These are phyloP conservation scores for Aspergillus spinulosporus DNA, from an alignment of 2,329 filamentous ascomycete genomes.

Conservation along the genomic window DNA sequence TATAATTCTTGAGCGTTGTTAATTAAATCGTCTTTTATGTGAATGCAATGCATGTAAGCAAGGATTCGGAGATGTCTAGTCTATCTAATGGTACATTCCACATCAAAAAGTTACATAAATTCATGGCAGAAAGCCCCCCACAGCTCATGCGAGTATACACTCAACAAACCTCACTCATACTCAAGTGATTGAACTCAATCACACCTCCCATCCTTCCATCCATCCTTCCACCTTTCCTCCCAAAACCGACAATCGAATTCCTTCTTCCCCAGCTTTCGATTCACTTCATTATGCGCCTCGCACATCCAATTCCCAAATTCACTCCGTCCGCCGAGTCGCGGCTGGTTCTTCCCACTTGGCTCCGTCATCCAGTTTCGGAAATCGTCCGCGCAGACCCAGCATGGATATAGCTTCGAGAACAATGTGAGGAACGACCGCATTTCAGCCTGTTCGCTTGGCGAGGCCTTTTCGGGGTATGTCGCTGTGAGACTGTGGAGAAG, in stretches of 20 bases:
- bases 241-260: constrained; percentile 86
- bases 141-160: background rate
- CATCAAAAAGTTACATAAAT: constrained; percentile 8
- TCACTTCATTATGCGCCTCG: constrained; percentile 53
- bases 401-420: constrained; percentile 88
- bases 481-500: constrained; percentile 90
- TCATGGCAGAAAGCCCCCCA: background rate
- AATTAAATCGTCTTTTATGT: constrained; percentile 26
- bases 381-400: constrained; percentile 92
- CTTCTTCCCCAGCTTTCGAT: constrained; percentile 79
- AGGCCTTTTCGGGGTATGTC: constrained; percentile 73
- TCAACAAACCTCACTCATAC: too few species aligned
- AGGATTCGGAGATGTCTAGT: constrained; percentile 9
- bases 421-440: constrained; percentile 74
- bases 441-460: constrained; percentile 69
- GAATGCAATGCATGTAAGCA: constrained; percentile 14
- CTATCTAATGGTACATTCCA: constrained; percentile 4
- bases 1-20: constrained; percentile 41
- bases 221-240: constrained; percentile 93
- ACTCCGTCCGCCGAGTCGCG: constrained; percentile 55
- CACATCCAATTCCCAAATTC: constrained; percentile 54
- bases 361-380: constrained; percentile 78
- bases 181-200: constrained; percentile 45
- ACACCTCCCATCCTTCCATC: constrained; percentile 71
- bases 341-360: constrained; percentile 58